These are phyloP conservation scores for Phyllachora maydis DNA, from an alignment of 2,329 filamentous ascomycete genomes.

Conservation along the genomic window DNA sequence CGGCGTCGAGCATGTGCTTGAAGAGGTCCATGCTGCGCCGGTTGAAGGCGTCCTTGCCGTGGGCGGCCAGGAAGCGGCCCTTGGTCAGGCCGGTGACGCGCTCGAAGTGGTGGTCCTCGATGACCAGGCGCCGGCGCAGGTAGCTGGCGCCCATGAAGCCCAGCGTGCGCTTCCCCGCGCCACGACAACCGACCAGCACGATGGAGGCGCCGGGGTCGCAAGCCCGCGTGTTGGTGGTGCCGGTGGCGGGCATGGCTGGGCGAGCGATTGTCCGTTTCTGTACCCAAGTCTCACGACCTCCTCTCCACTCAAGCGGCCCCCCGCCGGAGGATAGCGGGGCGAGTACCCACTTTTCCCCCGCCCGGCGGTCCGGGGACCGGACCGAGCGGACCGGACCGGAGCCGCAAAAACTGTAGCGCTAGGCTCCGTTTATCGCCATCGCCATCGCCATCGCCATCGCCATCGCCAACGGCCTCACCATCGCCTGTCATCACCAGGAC, in stretches of 20 bases:
- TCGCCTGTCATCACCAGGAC: no score
- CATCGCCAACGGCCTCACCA: no score
- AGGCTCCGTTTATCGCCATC: no score
- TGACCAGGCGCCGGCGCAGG: constrained; percentile 43
- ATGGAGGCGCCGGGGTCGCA: constrained; percentile 44
- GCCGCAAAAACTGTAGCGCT: no score
- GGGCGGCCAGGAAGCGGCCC: constrained; percentile 35
- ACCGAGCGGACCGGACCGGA: no score
- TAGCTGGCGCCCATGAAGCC: constrained; percentile 53
- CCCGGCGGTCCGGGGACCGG: no score
- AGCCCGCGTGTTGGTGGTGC: constrained; percentile 14
- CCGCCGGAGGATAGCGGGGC: no score
- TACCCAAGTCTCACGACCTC: no score
- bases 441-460: no score
- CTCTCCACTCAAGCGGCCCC: no score
- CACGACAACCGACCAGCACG: constrained; percentile 49
- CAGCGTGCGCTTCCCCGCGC: constrained; percentile 51
- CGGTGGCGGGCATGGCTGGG: constrained; percentile 7
- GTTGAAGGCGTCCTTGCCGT: constrained; percentile 40
- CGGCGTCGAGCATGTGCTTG: constrained; percentile 33
- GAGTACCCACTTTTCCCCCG: no score
- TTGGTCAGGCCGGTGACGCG: constrained; percentile 40
- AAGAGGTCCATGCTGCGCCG: constrained; percentile 39
- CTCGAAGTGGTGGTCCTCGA: constrained; percentile 46
- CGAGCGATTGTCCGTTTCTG: no score